phyloP scores from a whole-genome alignment of 1,284 basidiomycete genomes.

The Cystobasidiaceae sp. region DNA sequence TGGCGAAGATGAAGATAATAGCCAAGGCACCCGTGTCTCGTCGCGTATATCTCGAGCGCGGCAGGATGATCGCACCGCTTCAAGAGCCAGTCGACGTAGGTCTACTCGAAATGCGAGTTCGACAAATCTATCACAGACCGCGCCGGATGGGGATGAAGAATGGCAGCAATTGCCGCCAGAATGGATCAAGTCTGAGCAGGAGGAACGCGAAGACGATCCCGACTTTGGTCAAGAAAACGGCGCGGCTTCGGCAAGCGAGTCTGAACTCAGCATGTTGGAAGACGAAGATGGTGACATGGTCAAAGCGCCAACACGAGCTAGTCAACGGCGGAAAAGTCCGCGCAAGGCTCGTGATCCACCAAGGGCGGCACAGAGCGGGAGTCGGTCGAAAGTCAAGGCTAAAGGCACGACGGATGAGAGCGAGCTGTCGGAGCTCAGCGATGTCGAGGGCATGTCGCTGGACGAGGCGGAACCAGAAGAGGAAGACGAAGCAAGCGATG shows the following conservation, averaged over 20 bases:
- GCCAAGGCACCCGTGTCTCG: not conserved
- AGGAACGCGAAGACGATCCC: conserved; percentile 30
- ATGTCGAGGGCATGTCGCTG: conserved; percentile 15
- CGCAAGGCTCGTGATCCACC: conserved; percentile 17
- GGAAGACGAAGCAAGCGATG: conserved; percentile 11
- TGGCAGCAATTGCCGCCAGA: conserved; percentile 24
- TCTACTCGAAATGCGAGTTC: conserved; percentile 17
- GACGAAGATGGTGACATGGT: conserved; percentile 8
- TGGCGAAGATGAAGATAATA: conserved; percentile 2
- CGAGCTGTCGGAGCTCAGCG: conserved; percentile 8
- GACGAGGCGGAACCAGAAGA: conserved; percentile 25
- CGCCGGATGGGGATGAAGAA: conserved; percentile 9
- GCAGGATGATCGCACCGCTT: not conserved
- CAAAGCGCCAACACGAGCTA: not conserved
- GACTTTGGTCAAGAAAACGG: conserved; percentile 26
- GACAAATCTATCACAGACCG: not conserved
- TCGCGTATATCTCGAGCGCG: conserved; percentile 7
- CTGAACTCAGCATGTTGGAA: conserved; percentile 9
- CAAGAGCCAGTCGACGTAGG: conserved; percentile 1
- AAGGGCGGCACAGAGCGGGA: too few species aligned
- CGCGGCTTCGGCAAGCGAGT: not conserved
- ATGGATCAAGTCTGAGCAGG: conserved; percentile 19
- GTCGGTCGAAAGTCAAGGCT: not conserved
- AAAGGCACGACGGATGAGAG: not conserved
- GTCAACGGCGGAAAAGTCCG: conserved; percentile 8